Evolutionary conservation across 176 grass and related monocot genomes (phyloP).

Genomic region (Olyra latifolia): DNA sequence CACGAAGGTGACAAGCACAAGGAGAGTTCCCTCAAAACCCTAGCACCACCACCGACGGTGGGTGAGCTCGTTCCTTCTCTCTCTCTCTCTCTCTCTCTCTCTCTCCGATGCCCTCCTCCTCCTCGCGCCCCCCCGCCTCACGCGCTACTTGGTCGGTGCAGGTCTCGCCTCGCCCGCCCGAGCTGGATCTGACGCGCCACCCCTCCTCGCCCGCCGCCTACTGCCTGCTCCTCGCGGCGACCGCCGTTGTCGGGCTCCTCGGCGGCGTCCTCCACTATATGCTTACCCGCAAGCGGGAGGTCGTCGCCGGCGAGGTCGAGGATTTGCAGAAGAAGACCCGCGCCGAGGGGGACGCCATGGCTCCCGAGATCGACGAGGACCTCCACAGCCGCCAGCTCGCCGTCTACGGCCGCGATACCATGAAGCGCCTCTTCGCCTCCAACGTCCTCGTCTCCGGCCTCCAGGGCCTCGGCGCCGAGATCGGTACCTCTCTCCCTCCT

Average conservation of each 20-base stretch:
- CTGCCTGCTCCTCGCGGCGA: not conserved
- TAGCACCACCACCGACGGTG: too few relatives aligned
- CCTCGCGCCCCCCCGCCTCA: too few relatives aligned
- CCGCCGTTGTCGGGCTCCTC: too few relatives aligned
- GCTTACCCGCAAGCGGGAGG: conserved; percentile 63
- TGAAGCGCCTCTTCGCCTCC: conserved; percentile 86
- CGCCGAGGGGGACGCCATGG: conserved; percentile 29
- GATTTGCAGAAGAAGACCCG: conserved; percentile 63
- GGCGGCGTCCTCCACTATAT: conserved; percentile 50
- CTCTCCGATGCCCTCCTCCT: too few relatives aligned
- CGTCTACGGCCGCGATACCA: conserved; percentile 85
- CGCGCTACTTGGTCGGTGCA: too few relatives aligned
- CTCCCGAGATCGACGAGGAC: conserved; percentile 81
- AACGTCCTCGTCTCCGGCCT: conserved; percentile 85
- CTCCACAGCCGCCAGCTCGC: conserved; percentile 90
- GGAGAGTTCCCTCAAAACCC: too few relatives aligned
- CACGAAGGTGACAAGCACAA: too few relatives aligned
- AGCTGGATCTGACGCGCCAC: too few relatives aligned
- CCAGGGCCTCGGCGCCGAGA: conserved; percentile 78
- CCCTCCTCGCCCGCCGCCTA: not conserved
- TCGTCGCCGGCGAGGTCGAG: conserved; percentile 52
- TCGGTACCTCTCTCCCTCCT: conserved; percentile 35
- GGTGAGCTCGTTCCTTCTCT: too few relatives aligned
- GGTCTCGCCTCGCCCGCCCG: too few relatives aligned
- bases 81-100: too few relatives aligned